A percentile compares a stretch with the other conserved stretches of the same genome.
These are phyloP conservation scores for Neopestalotiopsis rosae DNA, from an alignment of 2,329 filamentous ascomycete genomes.

Conservation along the genomic window DNA sequence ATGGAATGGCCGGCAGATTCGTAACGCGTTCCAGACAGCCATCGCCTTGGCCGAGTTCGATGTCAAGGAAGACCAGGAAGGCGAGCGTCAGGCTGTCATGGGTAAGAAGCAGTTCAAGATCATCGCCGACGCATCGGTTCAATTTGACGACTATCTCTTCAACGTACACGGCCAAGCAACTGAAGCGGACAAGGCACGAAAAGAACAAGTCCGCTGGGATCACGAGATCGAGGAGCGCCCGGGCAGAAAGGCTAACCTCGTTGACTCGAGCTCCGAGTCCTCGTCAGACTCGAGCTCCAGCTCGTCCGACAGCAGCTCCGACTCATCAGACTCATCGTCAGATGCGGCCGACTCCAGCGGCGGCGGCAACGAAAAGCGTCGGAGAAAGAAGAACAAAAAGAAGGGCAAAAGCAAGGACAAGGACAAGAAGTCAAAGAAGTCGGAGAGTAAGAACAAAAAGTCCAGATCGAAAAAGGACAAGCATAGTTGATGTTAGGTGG, in stretches of 20 bases:
- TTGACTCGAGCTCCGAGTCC: not conserved
- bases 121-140: slow-evolving; percentile 10
- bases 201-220: slow-evolving; percentile 13
- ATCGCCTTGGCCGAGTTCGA: slow-evolving; percentile 17
- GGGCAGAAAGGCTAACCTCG: not conserved
- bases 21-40: slow-evolving; percentile 20
- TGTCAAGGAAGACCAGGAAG: not conserved
- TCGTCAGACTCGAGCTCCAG: slow-evolving; percentile 1
- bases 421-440: slow-evolving; percentile 10
- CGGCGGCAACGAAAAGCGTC: not conserved
- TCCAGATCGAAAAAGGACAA: slow-evolving; percentile 9
- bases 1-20: slow-evolving; percentile 21
- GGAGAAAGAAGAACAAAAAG: slow-evolving; percentile 10
- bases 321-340: not conserved
- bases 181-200: slow-evolving; percentile 17
- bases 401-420: slow-evolving; percentile 25
- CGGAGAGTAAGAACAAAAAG: not conserved
- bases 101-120: slow-evolving; percentile 17
- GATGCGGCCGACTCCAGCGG: not conserved
- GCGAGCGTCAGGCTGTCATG: not conserved
- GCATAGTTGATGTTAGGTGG: not conserved
- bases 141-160: slow-evolving; percentile 18
- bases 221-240: slow-evolving; percentile 12
- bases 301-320: slow-evolving; percentile 8
- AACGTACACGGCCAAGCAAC: slow-evolving; percentile 22